Evolutionary conservation across 495 filamentous ascomycete species (phyloP).

Genomic region (Trichoderma virens): DNA sequence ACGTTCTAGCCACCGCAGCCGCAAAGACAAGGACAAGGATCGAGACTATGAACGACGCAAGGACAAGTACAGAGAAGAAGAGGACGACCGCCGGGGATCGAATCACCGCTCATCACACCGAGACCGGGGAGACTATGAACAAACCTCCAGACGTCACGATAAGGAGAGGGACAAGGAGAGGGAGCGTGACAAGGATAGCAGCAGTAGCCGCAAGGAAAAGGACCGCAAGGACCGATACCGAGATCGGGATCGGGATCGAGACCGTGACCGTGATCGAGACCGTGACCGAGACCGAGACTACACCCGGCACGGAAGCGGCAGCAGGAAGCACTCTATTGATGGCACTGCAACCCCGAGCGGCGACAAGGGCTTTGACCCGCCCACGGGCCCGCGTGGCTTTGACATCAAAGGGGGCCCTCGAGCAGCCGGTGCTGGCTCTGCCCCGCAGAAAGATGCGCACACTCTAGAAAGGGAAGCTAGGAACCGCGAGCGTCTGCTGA

Average conservation of each 20-base stretch:
- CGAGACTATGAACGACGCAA: constrained; percentile 40
- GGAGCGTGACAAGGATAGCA: constrained; percentile 23
- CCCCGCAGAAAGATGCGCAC: constrained; percentile 50
- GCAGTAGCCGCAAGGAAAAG: constrained; percentile 20
- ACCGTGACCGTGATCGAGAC: constrained; percentile 37
- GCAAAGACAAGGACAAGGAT: constrained; percentile 33
- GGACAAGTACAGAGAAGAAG: constrained; percentile 24
- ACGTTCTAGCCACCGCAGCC: constrained; percentile 43
- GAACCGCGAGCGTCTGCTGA: constrained; percentile 66
- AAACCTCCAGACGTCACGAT: constrained; percentile 16
- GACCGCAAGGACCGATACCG: constrained; percentile 31
- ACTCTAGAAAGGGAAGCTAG: constrained; percentile 69
- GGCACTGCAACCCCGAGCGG: constrained; percentile 31
- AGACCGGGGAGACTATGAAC: constrained; percentile 37
- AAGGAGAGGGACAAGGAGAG: constrained; percentile 24
- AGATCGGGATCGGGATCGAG: constrained; percentile 40
- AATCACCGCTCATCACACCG: constrained; percentile 40
- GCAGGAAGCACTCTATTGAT: constrained; percentile 12
- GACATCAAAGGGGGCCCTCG: constrained; percentile 20
- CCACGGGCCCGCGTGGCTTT: constrained; percentile 32
- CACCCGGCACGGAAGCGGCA: constrained; percentile 40
- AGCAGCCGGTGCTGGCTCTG: not conserved
- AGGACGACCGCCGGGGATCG: constrained; percentile 29
- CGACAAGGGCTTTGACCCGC: constrained; percentile 29
- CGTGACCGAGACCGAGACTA: constrained; percentile 33